These are phyloP conservation scores for Paramecium caudatum DNA, from an alignment of 73 alveolate species.

Conservation along the genomic window DNA sequence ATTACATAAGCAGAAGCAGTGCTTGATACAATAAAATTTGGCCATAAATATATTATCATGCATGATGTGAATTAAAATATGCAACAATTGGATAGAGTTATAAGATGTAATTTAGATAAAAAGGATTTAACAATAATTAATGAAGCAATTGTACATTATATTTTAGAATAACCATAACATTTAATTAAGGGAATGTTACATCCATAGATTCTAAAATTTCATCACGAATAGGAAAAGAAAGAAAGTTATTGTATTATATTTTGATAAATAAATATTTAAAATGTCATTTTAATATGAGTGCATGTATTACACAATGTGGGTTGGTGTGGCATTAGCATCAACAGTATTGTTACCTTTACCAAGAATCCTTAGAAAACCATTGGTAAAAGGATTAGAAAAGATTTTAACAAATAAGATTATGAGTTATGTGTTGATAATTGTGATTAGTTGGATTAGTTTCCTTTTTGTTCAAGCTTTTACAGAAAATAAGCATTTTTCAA, in stretches of 20 bases:
- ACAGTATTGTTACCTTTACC: conserved; percentile 27
- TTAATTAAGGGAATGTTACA: not conserved
- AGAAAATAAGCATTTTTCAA: not conserved
- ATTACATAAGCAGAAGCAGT: too few relatives aligned
- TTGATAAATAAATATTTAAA: not conserved
- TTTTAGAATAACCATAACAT: not conserved
- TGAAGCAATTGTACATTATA: not conserved
- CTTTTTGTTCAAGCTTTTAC: not conserved
- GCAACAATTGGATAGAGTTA: not conserved
- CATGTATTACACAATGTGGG: conserved; percentile 33
- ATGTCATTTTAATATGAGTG: conserved; percentile 23
- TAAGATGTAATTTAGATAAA: not conserved
- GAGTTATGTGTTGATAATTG: not conserved
- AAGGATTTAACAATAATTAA: not conserved
- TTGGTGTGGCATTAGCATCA: conserved; percentile 33
- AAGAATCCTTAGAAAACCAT: conserved; percentile 49
- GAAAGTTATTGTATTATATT: not conserved
- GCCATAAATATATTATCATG: too few relatives aligned
- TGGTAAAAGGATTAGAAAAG: conserved; percentile 3
- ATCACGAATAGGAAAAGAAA: not conserved
- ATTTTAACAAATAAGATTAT: not conserved
- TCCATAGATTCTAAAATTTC: not conserved
- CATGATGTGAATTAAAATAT: not conserved
- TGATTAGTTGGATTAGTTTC: not conserved
- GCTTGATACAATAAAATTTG: too few relatives aligned